Conservation (phyloP, 208 protist species). For the Leishmania turanica region DNA sequence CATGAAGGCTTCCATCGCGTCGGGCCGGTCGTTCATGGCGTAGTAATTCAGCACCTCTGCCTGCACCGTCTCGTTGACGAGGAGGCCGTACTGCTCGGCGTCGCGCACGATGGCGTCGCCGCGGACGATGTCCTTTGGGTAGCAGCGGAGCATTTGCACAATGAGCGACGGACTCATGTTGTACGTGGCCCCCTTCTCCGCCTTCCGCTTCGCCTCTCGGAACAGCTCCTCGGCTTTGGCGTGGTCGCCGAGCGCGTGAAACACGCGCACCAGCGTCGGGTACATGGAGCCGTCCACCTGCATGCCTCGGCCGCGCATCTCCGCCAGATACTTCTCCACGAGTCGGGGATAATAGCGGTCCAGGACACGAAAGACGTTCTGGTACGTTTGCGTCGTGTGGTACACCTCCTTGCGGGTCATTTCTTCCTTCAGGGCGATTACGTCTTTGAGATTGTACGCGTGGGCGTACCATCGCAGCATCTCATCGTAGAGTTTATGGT, state of each 20-base stretch:
- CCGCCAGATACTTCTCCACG: conserved; percentile 85
- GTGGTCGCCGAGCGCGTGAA: conserved; percentile 69
- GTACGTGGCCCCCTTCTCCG: conserved; percentile 29
- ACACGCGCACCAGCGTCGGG: conserved; percentile 87
- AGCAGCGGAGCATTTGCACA: conserved; percentile 71
- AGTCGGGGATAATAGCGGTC: conserved; percentile 90
- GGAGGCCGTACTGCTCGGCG: conserved; percentile 68
- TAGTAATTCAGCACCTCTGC: conserved; percentile 78
- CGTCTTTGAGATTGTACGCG: conserved; percentile 85
- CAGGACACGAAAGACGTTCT: conserved; percentile 84
- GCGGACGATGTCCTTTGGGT: conserved; percentile 45
- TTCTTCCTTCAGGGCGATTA: conserved; percentile 88
- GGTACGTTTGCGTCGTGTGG: conserved; percentile 84
- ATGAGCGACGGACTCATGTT: conserved; percentile 56
- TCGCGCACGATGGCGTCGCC: conserved; percentile 66
- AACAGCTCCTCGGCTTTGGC: conserved; percentile 74
- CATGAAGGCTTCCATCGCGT: conserved; percentile 65
- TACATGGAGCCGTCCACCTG: conserved; percentile 83
- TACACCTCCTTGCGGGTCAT: conserved; percentile 80
- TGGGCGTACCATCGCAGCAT: conserved; percentile 90
- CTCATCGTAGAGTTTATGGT: conserved; percentile 88
- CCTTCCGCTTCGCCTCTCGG: conserved; percentile 67
- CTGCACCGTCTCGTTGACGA: conserved; percentile 74
- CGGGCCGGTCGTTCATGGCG: conserved; percentile 50
- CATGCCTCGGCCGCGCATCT: conserved; percentile 82